These are phyloP conservation scores for Nemania serpens DNA, from an alignment of 2,329 filamentous ascomycete genomes.

Conservation along the genomic window DNA sequence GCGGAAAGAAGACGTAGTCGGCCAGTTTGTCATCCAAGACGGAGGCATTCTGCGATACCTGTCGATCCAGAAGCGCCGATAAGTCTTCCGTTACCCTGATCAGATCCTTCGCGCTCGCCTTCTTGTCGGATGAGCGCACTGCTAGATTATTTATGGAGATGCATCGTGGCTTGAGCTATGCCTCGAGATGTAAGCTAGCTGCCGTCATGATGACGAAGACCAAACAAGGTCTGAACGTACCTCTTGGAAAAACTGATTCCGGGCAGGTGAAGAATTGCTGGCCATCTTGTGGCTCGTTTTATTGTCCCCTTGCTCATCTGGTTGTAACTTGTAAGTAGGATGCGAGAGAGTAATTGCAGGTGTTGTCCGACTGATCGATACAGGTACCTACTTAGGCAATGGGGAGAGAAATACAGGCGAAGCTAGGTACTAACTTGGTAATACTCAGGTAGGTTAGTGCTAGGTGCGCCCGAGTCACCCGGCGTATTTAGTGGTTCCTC, in stretches of 20 bases:
- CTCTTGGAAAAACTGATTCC: slow-evolving; percentile 42
- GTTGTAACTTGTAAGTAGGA: too few species aligned
- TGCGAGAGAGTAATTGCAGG: too few species aligned
- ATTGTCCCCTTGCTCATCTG: slow-evolving; percentile 12
- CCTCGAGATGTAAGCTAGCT: slow-evolving; percentile 17
- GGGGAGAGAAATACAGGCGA: too few species aligned
- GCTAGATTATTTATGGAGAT: slow-evolving; percentile 63
- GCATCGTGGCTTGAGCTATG: slow-evolving; percentile 66
- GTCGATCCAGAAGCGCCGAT: slow-evolving; percentile 51
- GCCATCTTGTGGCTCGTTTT: slow-evolving; percentile 33
- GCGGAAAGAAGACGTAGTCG: slow-evolving; percentile 93
- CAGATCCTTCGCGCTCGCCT: slow-evolving; percentile 50
- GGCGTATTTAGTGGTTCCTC: too few species aligned
- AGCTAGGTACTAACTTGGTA: too few species aligned
- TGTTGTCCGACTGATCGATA: too few species aligned
- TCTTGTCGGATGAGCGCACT: slow-evolving; percentile 52
- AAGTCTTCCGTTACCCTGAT: slow-evolving; percentile 52
- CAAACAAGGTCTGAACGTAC: slow-evolving; percentile 27
- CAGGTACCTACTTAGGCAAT: too few species aligned
- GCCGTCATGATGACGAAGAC: background rate
- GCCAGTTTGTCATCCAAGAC: slow-evolving; percentile 79
- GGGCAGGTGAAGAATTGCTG: slow-evolving; percentile 29
- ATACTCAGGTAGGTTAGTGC: too few species aligned
- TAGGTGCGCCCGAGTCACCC: too few species aligned
- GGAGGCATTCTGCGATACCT: slow-evolving; percentile 49